Base-by-base conservation (phyloP, 306 rosid species). In the Pyrus bretschneideri region DNA sequence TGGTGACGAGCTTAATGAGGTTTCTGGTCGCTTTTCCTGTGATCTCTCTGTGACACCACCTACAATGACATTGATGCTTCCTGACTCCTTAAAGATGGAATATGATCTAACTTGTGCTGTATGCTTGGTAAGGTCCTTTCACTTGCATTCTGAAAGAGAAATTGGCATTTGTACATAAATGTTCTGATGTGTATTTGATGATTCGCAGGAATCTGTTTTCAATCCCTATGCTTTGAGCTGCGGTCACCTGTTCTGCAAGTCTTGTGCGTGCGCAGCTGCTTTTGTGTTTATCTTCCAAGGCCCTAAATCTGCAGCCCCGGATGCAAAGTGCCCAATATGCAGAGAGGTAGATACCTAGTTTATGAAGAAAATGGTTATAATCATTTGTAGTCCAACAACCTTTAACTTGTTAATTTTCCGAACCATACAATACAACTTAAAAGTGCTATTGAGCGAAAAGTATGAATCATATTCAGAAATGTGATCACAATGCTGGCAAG, bases 211-310 rank as follows among this genome's bases (percentile, higher is more conserved):
- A 29, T 71, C 75, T 29, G 84, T 90, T 62, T 92, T 94, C 83
- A 86, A 92, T 78, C 93, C 98, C 27, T 92, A 88, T 86, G 93
- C 97, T 71, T 80, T 95, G 90, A 80, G 90, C 70, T 92, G 98
- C 81, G 96, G 97, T 19, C 98, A 94, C 83, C 81, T 91, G 74
- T 94, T 92, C 74, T 94, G 97, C 89, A 94, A 94, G 80, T 84
- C 96, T 42, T 94, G 98, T 81, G 93, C 89, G 81, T 94, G 98
- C 86, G 87, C 96, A 23, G 93, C 97, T 71, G 96, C 95, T 67
- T 85, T 96, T 49, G 91, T 92, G 78, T 81, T 83, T 90, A 86
- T 87, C 38, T 94, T 90, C 69, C 86, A 92, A 78, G 96, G 97
- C 79, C 91, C 83, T 46, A 94, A 87, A 85, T 76, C 88, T 67